These are phyloP conservation scores for Talaromyces borbonicus DNA, from an alignment of 495 filamentous ascomycete species.

Conservation along the genomic window DNA sequence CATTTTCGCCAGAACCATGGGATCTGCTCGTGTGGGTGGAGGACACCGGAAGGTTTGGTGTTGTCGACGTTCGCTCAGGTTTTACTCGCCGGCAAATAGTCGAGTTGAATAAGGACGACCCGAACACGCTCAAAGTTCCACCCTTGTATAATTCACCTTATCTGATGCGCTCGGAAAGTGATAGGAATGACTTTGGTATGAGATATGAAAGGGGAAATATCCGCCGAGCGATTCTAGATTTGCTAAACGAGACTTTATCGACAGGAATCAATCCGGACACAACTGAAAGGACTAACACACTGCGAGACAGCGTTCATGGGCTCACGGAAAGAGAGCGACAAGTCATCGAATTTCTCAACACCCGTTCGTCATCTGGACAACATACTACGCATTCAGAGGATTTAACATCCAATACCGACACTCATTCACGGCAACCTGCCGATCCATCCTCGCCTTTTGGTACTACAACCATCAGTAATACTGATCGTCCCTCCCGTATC, in stretches of 20 bases:
- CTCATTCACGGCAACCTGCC: constrained; percentile 14
- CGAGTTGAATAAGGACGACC: constrained; percentile 47
- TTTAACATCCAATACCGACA: constrained; percentile 19
- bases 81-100: constrained; percentile 70
- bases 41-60: constrained; percentile 70
- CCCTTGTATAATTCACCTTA: constrained; percentile 31
- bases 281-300: constrained; percentile 13
- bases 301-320: constrained; percentile 34
- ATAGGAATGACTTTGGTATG: constrained; percentile 9
- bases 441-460: background rate
- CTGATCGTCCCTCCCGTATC: constrained; percentile 32
- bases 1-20: constrained; percentile 80
- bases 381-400: constrained; percentile 28
- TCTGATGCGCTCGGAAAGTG: constrained; percentile 26
- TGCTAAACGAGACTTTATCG: constrained; percentile 14
- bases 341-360: constrained; percentile 47
- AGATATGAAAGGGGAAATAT: constrained; percentile 14
- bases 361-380: constrained; percentile 28
- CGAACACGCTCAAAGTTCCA: constrained; percentile 40
- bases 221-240: constrained; percentile 25
- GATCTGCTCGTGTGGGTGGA: constrained; percentile 93
- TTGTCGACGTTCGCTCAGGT: constrained; percentile 72
- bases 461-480: constrained; percentile 15
- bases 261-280: background rate
- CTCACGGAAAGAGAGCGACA: constrained; percentile 47